Evolutionary conservation across 108 stramenopile species (phyloP).

Genomic region (Bacterosira constricta): DNA sequence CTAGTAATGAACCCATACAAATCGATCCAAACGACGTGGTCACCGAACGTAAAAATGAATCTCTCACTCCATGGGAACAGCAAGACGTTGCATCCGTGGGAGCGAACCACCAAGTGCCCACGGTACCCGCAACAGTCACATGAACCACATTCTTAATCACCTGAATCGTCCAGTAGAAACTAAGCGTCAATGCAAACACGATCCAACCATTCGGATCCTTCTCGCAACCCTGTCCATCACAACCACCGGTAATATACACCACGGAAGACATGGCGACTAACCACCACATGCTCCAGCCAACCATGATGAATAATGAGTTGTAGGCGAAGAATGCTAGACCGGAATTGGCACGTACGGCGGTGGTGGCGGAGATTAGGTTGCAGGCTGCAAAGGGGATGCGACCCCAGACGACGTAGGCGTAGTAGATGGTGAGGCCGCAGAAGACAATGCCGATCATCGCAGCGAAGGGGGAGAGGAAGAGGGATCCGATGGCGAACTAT

Average conservation of each 20-base stretch:
- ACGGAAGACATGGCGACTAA: constrained; percentile 53
- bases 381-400: constrained; percentile 83
- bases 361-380: constrained; percentile 70
- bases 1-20: constrained; percentile 65
- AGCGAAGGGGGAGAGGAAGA: constrained; percentile 48
- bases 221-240: constrained; percentile 58
- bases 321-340: constrained; percentile 71
- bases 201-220: constrained; percentile 30
- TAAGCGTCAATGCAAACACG: constrained; percentile 66
- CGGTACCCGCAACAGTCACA: constrained; percentile 80
- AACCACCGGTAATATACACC: constrained; percentile 50
- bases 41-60: constrained; percentile 55
- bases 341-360: constrained; percentile 68
- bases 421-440: constrained; percentile 44
- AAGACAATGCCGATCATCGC: constrained; percentile 51
- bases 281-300: constrained; percentile 71
- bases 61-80: constrained; percentile 65
- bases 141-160: constrained; percentile 86
- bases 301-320: constrained; percentile 50
- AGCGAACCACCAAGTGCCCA: constrained; percentile 90
- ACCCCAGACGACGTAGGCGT: constrained; percentile 68
- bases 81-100: constrained; percentile 62
- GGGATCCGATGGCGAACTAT: constrained; percentile 35
- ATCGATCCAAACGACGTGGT: constrained; percentile 86
- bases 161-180: constrained; percentile 79